phyloP scores from a whole-genome alignment of 768 basidiomycete species.

The Boletus rubescentipes region DNA sequence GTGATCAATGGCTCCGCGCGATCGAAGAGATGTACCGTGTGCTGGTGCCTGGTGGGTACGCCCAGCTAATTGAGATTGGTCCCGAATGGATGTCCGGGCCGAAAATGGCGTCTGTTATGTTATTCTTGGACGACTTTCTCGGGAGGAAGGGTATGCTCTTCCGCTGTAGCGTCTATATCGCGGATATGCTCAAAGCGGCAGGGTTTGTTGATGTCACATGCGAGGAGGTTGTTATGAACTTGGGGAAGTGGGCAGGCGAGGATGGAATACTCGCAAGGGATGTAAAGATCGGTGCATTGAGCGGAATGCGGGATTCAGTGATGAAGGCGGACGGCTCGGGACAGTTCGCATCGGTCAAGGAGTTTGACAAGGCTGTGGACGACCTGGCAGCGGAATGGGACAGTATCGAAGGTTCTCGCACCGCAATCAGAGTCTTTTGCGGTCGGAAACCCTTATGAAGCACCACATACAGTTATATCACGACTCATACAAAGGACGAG shows the following conservation, averaged over 20 bases:
- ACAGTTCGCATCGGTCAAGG: slow-evolving; percentile 15
- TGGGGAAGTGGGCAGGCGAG: slow-evolving; percentile 28
- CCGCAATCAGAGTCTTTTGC: slow-evolving; percentile 1
- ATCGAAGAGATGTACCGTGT: slow-evolving; percentile 32
- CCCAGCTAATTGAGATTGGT: slow-evolving; percentile 30
- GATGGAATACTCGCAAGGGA: slow-evolving; percentile 20
- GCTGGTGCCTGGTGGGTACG: slow-evolving; percentile 33
- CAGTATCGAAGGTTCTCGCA: slow-evolving; percentile 12
- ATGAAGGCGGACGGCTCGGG: slow-evolving; percentile 18
- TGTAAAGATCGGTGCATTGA: slow-evolving; percentile 16
- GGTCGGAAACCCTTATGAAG: slow-evolving; percentile 16
- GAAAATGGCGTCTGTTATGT: slow-evolving; percentile 10
- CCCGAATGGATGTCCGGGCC: slow-evolving; percentile 16
- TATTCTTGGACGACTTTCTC: slow-evolving; percentile 14
- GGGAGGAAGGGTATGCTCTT: slow-evolving; percentile 8
- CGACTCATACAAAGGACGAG: too few relatives aligned
- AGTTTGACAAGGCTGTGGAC: slow-evolving; percentile 20
- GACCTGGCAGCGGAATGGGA: slow-evolving; percentile 28
- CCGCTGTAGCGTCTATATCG: slow-evolving; percentile 11
- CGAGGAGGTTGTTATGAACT: slow-evolving; percentile 16
- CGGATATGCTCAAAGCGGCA: slow-evolving; percentile 19
- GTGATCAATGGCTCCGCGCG: slow-evolving; percentile 26
- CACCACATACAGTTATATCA: too few relatives aligned
- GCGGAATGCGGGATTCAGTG: slow-evolving; percentile 23
- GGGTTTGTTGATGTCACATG: slow-evolving; percentile 19